Evolutionary conservation across 176 grass and related monocot species (phyloP), one percentile per base, ranked within the genome.

Genomic region (Raddia distichophylla): DNA sequence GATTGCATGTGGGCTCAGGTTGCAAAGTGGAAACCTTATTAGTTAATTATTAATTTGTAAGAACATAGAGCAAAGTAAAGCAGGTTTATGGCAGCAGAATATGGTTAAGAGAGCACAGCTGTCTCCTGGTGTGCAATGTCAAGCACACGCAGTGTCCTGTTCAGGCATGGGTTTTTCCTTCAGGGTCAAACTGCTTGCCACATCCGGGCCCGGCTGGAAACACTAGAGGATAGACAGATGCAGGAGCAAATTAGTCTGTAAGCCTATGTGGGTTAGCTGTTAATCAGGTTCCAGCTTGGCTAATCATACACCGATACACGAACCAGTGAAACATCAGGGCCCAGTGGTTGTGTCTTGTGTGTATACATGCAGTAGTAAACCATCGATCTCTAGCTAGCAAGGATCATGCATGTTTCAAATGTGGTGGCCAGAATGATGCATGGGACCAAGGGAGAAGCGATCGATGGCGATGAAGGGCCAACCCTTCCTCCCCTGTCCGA

Each of bases 71-170:
- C 2, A 76, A 77, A 77, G 10, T 42, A 77, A 77, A 73, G 57
- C 8, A 32, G 32, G 54, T 14, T 77, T 63, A 71, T 87, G 55
- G 62, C 69, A 59, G 32, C 10, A 56, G 7, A 73, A 64, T 40
- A 65, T 86, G 59, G 76, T 47, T 42, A 33, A 48, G 56, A 73
- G 67, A 48, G 46, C 83, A 55, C 59, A 19, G 47, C 63, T 78
- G 61, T 60, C 43, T 55, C 69, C 33, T 5, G 2, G 34, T 10
- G 78, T 50, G n/a, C n/a, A n/a, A n/a, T n/a, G n/a, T 60, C 78
- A 58, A 46, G 77, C 3, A 48, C 10, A 19, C 11, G 40, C 35
- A 7, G 4, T 32, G 33, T 37, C 49, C 62, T 66, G 47, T 77
- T 78, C 47, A 65, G 10, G 76, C 16, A 53, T 53, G 46, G n/a